Evolutionary conservation across 345 rosid genomes (phyloP), one percentile per base, ranked within the genome.

Genomic region (Eucalyptus erythrocorys): DNA sequence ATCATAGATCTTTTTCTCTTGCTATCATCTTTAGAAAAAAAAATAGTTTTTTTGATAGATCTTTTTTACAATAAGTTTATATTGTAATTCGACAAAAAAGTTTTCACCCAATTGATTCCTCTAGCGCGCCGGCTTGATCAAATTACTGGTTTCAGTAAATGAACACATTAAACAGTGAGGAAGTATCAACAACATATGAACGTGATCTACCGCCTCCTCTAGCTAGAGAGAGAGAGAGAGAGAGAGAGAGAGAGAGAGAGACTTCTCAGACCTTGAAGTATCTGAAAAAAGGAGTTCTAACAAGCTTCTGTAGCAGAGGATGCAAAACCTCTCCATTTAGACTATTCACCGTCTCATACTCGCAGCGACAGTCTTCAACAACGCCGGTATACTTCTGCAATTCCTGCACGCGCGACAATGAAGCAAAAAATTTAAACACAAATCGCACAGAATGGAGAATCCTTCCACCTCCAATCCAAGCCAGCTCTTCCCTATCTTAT

Each of bases 331-430:
- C 92, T 13, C 88, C 90, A 89, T 97, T 97, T 9, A 97, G 89
- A 87, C 87, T 89, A 85, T 96, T 93, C 32, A 95, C 99, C 22
- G 97, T 95, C 92, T 97, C 96, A 24, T 96, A 96, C 89, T 96
- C 96, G 86, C 99, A 96, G 87, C 98, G 95, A 90, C 98, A 97
- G 82, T 95, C 99, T 93, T 96, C 98, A 27, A 97, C 94, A 80
- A 95, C 91, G 48, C 99, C 99, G 71, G 90, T 94, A 89, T 93
- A 93, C 89, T 92, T 94, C 55, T 92, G 93, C 30, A 90, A 71
- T 79, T 91, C 93, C 97, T 95, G 91, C 91, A 86, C 7, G 71
- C 43, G 87, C 71, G 76, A 86, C 81, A 89, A 91, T 10, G 27
- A 71, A 21, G 13, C 45, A 71, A 42, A 37, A 19, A 37, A 61